These are phyloP conservation scores for Musa troglodytarum DNA, from an alignment of 176 grass and related monocot species.

Conservation along the genomic window DNA sequence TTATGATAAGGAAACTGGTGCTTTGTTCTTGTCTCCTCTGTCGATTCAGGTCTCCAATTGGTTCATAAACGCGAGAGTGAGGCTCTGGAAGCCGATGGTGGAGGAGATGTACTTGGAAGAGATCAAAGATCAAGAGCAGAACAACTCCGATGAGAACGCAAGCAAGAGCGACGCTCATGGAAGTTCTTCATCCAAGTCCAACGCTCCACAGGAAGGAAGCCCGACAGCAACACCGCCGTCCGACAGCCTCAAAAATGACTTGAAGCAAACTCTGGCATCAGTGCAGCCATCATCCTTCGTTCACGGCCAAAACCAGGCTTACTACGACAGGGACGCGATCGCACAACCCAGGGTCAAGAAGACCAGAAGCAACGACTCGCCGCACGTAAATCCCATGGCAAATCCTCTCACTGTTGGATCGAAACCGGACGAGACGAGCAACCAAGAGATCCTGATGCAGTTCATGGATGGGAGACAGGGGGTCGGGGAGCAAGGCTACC, in stretches of 20 bases:
- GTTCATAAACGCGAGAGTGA: conserved; percentile 97
- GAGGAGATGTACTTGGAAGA: conserved; percentile 99
- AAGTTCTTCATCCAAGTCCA: conserved; percentile 18
- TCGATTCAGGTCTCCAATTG: conserved; percentile 78
- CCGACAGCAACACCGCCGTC: conserved; percentile 3
- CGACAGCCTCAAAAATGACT: neutral
- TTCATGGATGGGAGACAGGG: conserved; percentile 70
- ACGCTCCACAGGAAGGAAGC: conserved; percentile 1
- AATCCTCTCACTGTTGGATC: conserved; percentile 7
- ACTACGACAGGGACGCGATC: neutral
- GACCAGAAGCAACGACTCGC: conserved; percentile 34
- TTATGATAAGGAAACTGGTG: too few relatives aligned
- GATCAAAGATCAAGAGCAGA: conserved; percentile 62
- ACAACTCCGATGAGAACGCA: conserved; percentile 27
- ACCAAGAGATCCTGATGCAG: conserved; percentile 85
- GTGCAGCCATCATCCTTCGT: neutral
- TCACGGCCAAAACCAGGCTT: neutral
- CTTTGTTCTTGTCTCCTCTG: neutral
- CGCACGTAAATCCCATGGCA: conserved; percentile 4
- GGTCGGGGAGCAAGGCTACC: conserved; percentile 12
- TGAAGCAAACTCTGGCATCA: neutral
- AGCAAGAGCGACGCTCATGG: conserved; percentile 39
- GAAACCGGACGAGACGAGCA: conserved; percentile 55
- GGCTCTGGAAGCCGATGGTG: conserved; percentile 99
- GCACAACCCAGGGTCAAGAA: conserved; percentile 47